Evolutionary conservation across 1,139 yeast genomes (phyloP).

Genomic region (Geotrichum candidum): DNA sequence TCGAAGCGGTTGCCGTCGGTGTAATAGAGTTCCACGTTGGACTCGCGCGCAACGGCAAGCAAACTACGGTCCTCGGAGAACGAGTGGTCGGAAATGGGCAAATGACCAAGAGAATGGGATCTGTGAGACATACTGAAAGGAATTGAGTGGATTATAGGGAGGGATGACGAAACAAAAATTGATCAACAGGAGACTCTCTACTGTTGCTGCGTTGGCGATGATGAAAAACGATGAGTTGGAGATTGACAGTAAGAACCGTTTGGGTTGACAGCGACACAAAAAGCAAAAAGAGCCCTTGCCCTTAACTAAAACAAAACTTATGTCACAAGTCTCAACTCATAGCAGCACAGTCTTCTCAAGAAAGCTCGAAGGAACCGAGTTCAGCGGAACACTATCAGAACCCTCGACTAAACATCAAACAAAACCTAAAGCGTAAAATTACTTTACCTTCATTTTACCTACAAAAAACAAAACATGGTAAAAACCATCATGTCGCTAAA

Average conservation of each 20-base stretch:
- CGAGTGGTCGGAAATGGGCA: slow-evolving; percentile 86
- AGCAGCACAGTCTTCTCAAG: not conserved
- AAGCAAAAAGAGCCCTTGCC: not conserved
- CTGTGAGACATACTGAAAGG: slow-evolving; percentile 34
- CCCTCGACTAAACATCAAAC: not conserved
- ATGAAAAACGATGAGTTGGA: not conserved
- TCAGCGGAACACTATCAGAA: not conserved
- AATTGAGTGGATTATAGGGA: not conserved
- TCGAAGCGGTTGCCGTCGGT: slow-evolving; percentile 43
- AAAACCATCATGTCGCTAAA: not conserved
- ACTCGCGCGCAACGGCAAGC: slow-evolving; percentile 78
- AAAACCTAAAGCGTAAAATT: not conserved
- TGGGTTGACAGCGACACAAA: not conserved
- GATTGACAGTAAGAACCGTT: not conserved
- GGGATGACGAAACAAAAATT: not conserved
- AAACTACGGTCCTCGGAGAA: slow-evolving; percentile 63
- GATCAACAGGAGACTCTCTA: slow-evolving; percentile 24
- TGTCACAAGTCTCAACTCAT: not conserved
- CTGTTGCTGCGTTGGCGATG: slow-evolving; percentile 15
- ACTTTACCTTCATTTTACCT: no score
- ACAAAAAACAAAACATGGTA: no score
- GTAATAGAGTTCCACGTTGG: slow-evolving; percentile 64
- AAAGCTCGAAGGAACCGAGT: not conserved
- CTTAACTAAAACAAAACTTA: not conserved
- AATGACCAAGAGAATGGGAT: slow-evolving; percentile 60